These are phyloP conservation scores for Fusarium citri DNA, from an alignment of 2,329 filamentous ascomycete genomes.

Conservation along the genomic window DNA sequence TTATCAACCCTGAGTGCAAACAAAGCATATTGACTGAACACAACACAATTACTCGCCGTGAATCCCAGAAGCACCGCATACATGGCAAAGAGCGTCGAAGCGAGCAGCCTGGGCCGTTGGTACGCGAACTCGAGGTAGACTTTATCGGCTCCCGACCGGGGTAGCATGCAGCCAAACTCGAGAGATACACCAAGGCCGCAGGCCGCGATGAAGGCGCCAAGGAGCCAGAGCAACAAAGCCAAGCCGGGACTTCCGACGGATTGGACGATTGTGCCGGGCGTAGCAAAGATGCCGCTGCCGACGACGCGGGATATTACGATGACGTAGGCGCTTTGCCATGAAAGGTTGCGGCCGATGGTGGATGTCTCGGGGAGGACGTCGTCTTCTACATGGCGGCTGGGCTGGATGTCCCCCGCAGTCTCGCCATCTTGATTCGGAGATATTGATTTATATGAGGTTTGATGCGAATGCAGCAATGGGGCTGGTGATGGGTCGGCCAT, in stretches of 20 bases:
- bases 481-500: slow-evolving; percentile 14
- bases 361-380: slow-evolving; percentile 70
- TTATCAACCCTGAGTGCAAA: slow-evolving; percentile 67
- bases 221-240: slow-evolving; percentile 70
- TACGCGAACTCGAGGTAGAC: slow-evolving; percentile 79
- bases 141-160: slow-evolving; percentile 75
- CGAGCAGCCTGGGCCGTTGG: slow-evolving; percentile 70
- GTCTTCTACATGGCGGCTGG: slow-evolving; percentile 59
- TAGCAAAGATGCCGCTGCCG: slow-evolving; percentile 78
- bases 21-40: slow-evolving; percentile 74
- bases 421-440: slow-evolving; percentile 9
- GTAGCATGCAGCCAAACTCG: slow-evolving; percentile 78
- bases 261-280: slow-evolving; percentile 74
- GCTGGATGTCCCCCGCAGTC: not conserved
- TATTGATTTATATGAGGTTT: slow-evolving; percentile 1
- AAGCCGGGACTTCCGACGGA: slow-evolving; percentile 75
- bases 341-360: slow-evolving; percentile 67
- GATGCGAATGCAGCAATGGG: slow-evolving; percentile 24
- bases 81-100: slow-evolving; percentile 71
- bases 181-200: slow-evolving; percentile 71
- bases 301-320: slow-evolving; percentile 76
- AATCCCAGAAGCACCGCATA: slow-evolving; percentile 74
- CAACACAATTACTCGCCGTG: slow-evolving; percentile 76
- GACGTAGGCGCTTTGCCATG: slow-evolving; percentile 73
- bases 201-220: slow-evolving; percentile 70